A percentile compares a stretch with the other conserved stretches of the same genome.
Evolutionary conservation across 1,139 yeast genomes (phyloP).

Genomic region (Scheffersomyces cryptocercus): DNA sequence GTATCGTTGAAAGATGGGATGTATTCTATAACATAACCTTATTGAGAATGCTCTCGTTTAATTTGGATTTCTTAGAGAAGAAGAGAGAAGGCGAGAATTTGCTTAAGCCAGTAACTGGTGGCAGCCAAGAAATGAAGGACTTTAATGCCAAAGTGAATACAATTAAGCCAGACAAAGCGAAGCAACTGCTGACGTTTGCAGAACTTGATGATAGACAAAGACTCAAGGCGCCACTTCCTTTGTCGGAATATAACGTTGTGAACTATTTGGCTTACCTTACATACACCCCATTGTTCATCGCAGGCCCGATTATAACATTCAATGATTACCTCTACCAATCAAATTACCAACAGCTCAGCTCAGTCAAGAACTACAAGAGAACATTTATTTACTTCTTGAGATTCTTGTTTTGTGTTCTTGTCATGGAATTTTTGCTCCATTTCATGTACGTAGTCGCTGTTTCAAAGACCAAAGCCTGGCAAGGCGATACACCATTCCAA

Average conservation of each 20-base stretch:
- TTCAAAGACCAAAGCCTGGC: slow-evolving; percentile 87
- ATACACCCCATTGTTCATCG: slow-evolving; percentile 88
- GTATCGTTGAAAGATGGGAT: slow-evolving; percentile 90
- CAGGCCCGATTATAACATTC: slow-evolving; percentile 92
- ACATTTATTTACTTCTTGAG: slow-evolving; percentile 66
- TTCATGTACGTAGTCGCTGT: slow-evolving; percentile 92
- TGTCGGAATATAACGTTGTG: slow-evolving; percentile 55
- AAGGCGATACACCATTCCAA: slow-evolving; percentile 85
- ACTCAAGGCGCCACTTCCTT: slow-evolving; percentile 62
- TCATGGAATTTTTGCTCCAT: slow-evolving; percentile 89
- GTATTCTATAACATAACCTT: slow-evolving; percentile 90
- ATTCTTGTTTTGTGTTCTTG: slow-evolving; percentile 68
- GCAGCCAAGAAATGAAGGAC: slow-evolving; percentile 3
- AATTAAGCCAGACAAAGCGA: slow-evolving; percentile 1
- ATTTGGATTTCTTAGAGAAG: slow-evolving; percentile 69
- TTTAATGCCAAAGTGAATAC: slow-evolving; percentile 1
- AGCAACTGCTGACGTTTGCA: slow-evolving; percentile 7
- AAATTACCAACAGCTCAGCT: slow-evolving; percentile 42
- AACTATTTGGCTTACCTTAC: slow-evolving; percentile 76
- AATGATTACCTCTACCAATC: slow-evolving; percentile 87
- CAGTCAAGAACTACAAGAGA: slow-evolving; percentile 51
- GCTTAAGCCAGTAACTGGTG: not conserved
- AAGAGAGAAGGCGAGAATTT: slow-evolving; percentile 11
- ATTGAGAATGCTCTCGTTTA: slow-evolving; percentile 79
- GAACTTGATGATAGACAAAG: slow-evolving; percentile 64